Percentiles rank a stretch among this genome's conserved stretches.
These are phyloP conservation scores for Helicostylum pulchrum DNA, from an alignment of 192 early-diverging fungal species.

Conservation along the genomic window DNA sequence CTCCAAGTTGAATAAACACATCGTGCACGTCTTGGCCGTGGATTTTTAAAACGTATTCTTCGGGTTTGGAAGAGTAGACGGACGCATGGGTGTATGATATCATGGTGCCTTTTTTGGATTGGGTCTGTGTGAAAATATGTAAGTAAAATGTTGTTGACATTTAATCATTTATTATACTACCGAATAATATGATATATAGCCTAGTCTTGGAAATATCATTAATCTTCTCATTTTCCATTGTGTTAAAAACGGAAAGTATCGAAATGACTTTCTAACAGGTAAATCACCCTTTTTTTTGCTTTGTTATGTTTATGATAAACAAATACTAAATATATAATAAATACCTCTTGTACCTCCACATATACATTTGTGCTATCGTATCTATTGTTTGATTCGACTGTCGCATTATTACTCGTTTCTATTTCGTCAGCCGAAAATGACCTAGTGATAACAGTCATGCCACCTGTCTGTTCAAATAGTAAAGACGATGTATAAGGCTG, in stretches of 20 bases:
- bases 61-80: constrained; percentile 12
- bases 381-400: no score
- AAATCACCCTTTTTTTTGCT: constrained; percentile 27
- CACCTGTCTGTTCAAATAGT: no score
- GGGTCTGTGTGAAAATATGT: constrained; percentile 12
- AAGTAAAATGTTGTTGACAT: neutral
- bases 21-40: constrained; percentile 27
- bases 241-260: constrained; percentile 20
- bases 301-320: neutral
- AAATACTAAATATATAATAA: neutral
- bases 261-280: constrained; percentile 38
- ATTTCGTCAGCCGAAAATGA: no score
- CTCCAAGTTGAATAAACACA: constrained; percentile 26
- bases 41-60: constrained; percentile 29
- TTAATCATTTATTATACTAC: neutral
- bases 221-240: constrained; percentile 47
- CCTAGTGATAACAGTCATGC: no score
- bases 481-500: no score
- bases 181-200: constrained; percentile 43
- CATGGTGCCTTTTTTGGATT: constrained; percentile 10
- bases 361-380: constrained; percentile 8
- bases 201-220: constrained; percentile 37
- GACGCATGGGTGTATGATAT: constrained; percentile 29
- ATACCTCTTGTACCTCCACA: constrained; percentile 38
- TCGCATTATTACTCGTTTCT: no score